Base-by-base conservation (phyloP, 202 grass and related monocot genomes). In the Musa balbisiana region DNA sequence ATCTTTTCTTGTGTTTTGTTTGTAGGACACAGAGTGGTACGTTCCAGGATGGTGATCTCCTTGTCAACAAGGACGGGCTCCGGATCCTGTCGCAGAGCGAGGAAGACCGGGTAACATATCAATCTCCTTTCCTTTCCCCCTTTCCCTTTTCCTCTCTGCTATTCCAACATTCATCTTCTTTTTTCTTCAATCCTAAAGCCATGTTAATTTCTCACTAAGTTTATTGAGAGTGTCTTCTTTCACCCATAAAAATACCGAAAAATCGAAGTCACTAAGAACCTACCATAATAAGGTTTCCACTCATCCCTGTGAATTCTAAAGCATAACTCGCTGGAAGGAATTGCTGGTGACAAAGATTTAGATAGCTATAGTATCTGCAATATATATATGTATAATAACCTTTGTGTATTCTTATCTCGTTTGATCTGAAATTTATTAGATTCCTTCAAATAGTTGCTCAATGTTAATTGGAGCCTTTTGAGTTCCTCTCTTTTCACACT, bases 51-150 rank as follows among this genome's bases (percentile, higher is more conserved):
- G 95, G 95, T 53, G 91, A 99, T 55, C 82, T 99, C 76, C 91
- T 88, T 52, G 95, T 99, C 73, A 99, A 95, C 77, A 95, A 94
- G 87, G 89, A 99, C 23, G 95, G 95, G 10, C 91, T 99, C 26
- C 91, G 95, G 70, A 95, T 99, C 81, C 87, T 99, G 52, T 85
- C 91, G 43, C 83, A 85, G 51, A 87, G 70, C 75, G 89, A 95
- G 77, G 91, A 85, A 77, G 95, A 70, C 62, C 87, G 89, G 88
- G 93, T 97, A 91, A 83, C 22, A 26, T 53, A 13, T 55, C 10
- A 6, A 53, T 73, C 60, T 1, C 19, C 3, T 55, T 27, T 26
- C 22, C 21, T 52, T 50, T 60, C 56, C 49, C 17, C 49, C 5
- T 43, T 71, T 20, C 33, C 33, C 52, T 62, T 60, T 60, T 8